Conservation (phyloP, 2,329 filamentous ascomycete species). For the Pseudocercospora crystallina region DNA sequence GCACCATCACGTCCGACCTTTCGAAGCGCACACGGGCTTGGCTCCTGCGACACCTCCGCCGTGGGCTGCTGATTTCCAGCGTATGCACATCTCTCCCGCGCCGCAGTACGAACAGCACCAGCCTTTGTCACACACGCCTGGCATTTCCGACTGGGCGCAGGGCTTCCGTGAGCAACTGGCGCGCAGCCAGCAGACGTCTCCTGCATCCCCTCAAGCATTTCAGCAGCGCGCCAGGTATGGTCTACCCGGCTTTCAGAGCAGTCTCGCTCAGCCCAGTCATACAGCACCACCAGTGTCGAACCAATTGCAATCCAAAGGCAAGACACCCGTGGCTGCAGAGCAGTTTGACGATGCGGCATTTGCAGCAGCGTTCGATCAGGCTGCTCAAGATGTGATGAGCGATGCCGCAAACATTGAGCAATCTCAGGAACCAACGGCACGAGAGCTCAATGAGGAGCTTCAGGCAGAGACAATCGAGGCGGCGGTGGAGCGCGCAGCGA, state of each 20-base stretch:
- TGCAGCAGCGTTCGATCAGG: constrained; percentile 54
- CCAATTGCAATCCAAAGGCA: constrained; percentile 29
- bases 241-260: constrained; percentile 28
- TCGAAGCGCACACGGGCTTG: constrained; percentile 34
- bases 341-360: constrained; percentile 58
- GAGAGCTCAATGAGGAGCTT: constrained; percentile 16
- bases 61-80: constrained; percentile 54
- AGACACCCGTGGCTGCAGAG: constrained; percentile 37
- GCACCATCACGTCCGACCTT: constrained; percentile 39
- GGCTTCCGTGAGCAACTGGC: constrained; percentile 53
- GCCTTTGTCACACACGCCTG: constrained; percentile 30
- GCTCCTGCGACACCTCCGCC: constrained; percentile 31
- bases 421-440: constrained; percentile 11
- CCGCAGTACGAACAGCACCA: constrained; percentile 50
- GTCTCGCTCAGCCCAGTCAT: constrained; percentile 27
- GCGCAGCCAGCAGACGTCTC: constrained; percentile 29
- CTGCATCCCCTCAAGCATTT: constrained; percentile 32
- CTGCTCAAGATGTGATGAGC: constrained; percentile 41
- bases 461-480: constrained; percentile 22
- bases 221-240: constrained; percentile 34
- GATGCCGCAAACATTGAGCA: constrained; percentile 17
- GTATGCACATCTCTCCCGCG: constrained; percentile 43
- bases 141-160: constrained; percentile 53
- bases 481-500: constrained; percentile 19
- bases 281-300: constrained; percentile 1